Evolutionary conservation across 2,329 filamentous ascomycete species (phyloP).

Genomic region (Acarospora socialis): DNA sequence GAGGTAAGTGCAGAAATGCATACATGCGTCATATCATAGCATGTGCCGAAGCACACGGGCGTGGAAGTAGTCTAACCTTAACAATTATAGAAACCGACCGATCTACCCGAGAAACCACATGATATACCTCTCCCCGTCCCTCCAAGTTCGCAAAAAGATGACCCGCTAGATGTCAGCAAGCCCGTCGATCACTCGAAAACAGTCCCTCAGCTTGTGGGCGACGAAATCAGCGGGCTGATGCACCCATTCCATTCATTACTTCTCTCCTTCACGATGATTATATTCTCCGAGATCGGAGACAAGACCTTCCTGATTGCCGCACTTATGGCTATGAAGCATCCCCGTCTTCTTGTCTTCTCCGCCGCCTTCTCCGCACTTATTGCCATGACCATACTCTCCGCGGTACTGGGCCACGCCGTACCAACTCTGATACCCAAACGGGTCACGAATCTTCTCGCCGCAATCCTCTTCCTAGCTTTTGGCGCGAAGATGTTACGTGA

Average conservation of each 20-base stretch:
- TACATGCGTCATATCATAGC: too few species aligned
- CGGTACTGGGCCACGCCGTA: slow-evolving; percentile 80
- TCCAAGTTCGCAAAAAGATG: slow-evolving; percentile 46
- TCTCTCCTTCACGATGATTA: slow-evolving; percentile 90
- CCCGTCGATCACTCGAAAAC: slow-evolving; percentile 18
- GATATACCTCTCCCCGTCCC: slow-evolving; percentile 59
- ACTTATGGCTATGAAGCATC: slow-evolving; percentile 98
- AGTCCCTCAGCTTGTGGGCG: slow-evolving; percentile 22
- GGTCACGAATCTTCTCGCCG: slow-evolving; percentile 78
- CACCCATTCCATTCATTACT: slow-evolving; percentile 77
- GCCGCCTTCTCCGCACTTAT: slow-evolving; percentile 86
- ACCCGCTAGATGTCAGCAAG: slow-evolving; percentile 39
- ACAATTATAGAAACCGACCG: slow-evolving; percentile 53
- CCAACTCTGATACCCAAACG: slow-evolving; percentile 79
- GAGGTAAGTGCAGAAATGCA: slow-evolving; percentile 50
- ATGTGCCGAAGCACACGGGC: too few species aligned
- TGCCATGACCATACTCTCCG: slow-evolving; percentile 89
- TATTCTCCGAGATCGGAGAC: slow-evolving; percentile 93
- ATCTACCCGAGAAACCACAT: slow-evolving; percentile 65
- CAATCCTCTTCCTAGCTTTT: slow-evolving; percentile 77
- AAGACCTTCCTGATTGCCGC: slow-evolving; percentile 97
- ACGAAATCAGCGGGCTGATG: slow-evolving; percentile 48
- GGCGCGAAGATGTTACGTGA: slow-evolving; percentile 73
- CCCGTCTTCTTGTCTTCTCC: slow-evolving; percentile 81
- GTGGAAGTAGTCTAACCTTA: background rate